phyloP scores from a whole-genome alignment of 805 yeast genomes.

The Zygosaccharomyces bisporus region DNA sequence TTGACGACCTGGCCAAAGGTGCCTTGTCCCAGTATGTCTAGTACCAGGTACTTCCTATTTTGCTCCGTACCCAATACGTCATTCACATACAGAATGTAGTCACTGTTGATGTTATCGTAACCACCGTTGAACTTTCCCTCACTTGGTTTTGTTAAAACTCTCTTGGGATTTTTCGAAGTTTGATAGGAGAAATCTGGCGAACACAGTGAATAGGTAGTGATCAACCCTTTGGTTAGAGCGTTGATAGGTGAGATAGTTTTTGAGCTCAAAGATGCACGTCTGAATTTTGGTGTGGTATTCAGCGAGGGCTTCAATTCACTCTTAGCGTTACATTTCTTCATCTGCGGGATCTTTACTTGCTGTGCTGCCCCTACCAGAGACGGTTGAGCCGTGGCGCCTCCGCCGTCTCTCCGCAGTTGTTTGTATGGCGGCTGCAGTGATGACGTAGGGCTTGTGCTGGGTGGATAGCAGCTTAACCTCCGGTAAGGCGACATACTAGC shows the following conservation, averaged over 20 bases:
- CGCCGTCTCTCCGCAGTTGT: slow-evolving; percentile 34
- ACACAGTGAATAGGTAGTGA: slow-evolving; percentile 80
- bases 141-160: slow-evolving; percentile 89
- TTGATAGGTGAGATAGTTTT: slow-evolving; percentile 70
- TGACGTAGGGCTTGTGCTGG: slow-evolving; percentile 17
- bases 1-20: slow-evolving; percentile 98
- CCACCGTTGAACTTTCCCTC: slow-evolving; percentile 82
- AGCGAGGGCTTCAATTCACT: slow-evolving; percentile 58
- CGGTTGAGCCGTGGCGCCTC: slow-evolving; percentile 12
- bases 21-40: slow-evolving; percentile 92
- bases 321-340: slow-evolving; percentile 40
- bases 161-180: slow-evolving; percentile 79
- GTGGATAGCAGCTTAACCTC: slow-evolving; percentile 31
- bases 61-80: slow-evolving; percentile 73
- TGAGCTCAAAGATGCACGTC: slow-evolving; percentile 64
- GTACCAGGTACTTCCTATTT: slow-evolving; percentile 78
- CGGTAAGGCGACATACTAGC: slow-evolving; percentile 26
- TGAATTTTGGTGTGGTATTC: slow-evolving; percentile 61
- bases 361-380: slow-evolving; percentile 18
- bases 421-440: slow-evolving; percentile 34
- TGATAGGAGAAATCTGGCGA: slow-evolving; percentile 81
- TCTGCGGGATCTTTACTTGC: slow-evolving; percentile 45
- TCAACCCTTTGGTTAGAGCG: slow-evolving; percentile 72
- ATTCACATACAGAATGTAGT: slow-evolving; percentile 89
- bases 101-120: slow-evolving; percentile 80